Base-by-base conservation (phyloP, 768 basidiomycete species). In the Exsudoporus frostii region DNA sequence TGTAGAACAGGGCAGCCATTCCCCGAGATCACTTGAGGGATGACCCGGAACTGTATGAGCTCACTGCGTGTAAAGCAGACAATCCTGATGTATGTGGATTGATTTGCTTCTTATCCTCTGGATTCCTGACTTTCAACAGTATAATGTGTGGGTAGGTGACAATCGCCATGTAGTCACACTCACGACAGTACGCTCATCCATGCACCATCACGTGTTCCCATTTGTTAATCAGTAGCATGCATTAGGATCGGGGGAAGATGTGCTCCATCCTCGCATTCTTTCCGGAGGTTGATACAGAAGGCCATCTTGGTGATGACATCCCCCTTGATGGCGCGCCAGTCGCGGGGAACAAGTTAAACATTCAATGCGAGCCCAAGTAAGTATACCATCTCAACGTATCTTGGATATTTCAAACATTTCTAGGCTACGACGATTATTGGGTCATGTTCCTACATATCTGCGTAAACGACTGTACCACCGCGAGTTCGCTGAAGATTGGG, bases 401-500 rank as follows among this genome's bases (percentile, higher is more conserved):
- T 22, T 45, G 22, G 13, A 24, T 20, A 11, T 20, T 15, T 38
- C 22, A n/a, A 10, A 34, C 10, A 41, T n/a, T 32, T 66, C 57
- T 40, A 76, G 75, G 54, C 60, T 82, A 44, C 68, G 62, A 24
- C 70, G 74, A 20, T 49, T 76, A 38, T 53, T 81, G 42, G 67
- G 64, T 7, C 60, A 65, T 4, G 60, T 68, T 5, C 69, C 74
- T 0, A 59, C 65, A 11, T 77, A 76, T 54, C 58, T 74, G 7
- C 74, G 76, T 2, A 68, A 78, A 11, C 66, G 71, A 29, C 59
- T 76, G 30, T 75, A 77, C 32, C 48, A 65, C 30, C 70, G 58
- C 17, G 54, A 68, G 17, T 67, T 71, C 27, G 66, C 79, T n/a
- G 81, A 84, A 24, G 76, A 73, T 29, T 76, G 80, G 69, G 76